Base-by-base conservation (phyloP, 2,329 filamentous ascomycete species). In the Aspergillus udagawae region DNA sequence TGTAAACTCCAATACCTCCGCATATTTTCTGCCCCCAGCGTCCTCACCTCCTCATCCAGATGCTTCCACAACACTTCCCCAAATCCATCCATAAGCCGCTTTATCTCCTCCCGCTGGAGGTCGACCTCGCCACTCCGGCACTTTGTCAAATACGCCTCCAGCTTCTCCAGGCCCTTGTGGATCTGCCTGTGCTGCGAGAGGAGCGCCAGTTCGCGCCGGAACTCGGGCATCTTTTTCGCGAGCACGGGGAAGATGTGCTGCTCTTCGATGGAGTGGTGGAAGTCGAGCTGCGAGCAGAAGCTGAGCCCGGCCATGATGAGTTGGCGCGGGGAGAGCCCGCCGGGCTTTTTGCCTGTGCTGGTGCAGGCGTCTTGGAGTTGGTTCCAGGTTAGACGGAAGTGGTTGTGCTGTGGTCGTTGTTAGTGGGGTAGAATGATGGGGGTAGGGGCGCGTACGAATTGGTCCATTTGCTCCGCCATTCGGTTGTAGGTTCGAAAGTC, bases 231-330 rank as follows among this genome's bases (percentile, higher is more conserved):
- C 63, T 85, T 86, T 65, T 78, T 79, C 12, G 89, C 91, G 1
- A 96, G 82, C 0, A 87, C 69, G 1, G 92, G 92, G 73, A 96
- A 96, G 44, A 96, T 80, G 71, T 91, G 84, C 29, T 79, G 76
- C 74, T 97, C 92, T 73, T 96, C 92, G 67, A 96, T 93, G 56
- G 77, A 79, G 77, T 96, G 92, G 76, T 96, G 92, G 56, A 83
- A 75, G 9, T 84, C 82, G n/a, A 96, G 84, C 57, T 88, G 83
- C 17, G 81, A 80, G 63, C 84, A 82, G 71, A 96, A 91, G 51
- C 85, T 77, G n/a, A 90, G 78, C 32, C 87, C 90, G 27, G 82
- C 78, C 63, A 79, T 72, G 63, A 95, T 77, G 73, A 94, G 91
- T 62, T 88, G 82, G 28, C 82, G 82, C 14, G 91, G 82, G 0